Evolutionary conservation across 2,329 filamentous ascomycete species (phyloP), one percentile per base, ranked within the genome.

Genomic region (Phyllosticta citribraziliensis): DNA sequence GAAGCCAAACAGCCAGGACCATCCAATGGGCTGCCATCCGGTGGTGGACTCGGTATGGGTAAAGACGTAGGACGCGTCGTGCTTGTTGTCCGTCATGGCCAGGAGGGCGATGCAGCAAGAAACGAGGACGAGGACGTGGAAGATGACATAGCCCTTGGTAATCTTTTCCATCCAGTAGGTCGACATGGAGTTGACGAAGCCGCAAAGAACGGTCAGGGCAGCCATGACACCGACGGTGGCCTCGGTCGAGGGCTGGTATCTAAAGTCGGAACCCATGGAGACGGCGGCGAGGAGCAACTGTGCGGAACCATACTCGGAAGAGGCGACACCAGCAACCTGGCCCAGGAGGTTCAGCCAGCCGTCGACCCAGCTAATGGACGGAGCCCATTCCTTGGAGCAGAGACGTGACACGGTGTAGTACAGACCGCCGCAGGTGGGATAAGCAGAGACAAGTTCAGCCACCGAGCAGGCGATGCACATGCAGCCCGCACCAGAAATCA

Each of bases 1-100:
- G 67, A 83, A 84, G n/a, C 82, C 82, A 63, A 84, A 84, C n/a
- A 84, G 67, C 67, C 82, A 84, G 2, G 79, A 80, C 69, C 80
- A 84, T 22, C 81, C 82, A 2, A 76, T 70, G 0, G 81, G 81
- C 0, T 66, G 73, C 82, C 82, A 85, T 40, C 82, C 82, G 0
- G 78, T 81, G 24, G 70, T 70, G 2, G 79, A 74, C 53, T 79
- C 74, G 57, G 83, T 75, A 57, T 83, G 66, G 8, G 81, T 83
- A 67, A 84, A 84, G 47, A 81, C 82, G 64, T 82, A 84, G 20
- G 69, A 69, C 14, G 81, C 76, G 58, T 72, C 68, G 66, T 84
- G 79, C 67, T 81, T 82, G 62, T 81, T 72, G 58, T 79, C 70
- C 30, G 77, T 79, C 69, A 78, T 74, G 20, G 73, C 80, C 24